Base-by-base conservation (phyloP, 1,284 basidiomycete species). In the Boletus calvinii region DNA sequence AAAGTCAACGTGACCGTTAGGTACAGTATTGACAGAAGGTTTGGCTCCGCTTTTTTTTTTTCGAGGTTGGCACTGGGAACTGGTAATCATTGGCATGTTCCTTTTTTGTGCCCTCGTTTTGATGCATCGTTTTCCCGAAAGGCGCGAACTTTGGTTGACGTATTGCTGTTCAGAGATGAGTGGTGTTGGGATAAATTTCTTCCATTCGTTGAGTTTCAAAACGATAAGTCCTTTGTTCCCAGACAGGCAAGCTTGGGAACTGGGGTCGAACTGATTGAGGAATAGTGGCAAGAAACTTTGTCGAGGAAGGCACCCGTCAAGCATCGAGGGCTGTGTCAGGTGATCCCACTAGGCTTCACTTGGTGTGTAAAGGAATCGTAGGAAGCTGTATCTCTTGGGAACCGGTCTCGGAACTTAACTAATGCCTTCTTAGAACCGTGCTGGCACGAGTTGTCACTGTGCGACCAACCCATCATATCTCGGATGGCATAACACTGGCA, bases 191-290 rank as follows among this genome's bases (percentile, higher is more conserved):
- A 38, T 35, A 32, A 53, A 46, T n/a, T 48, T 43, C 40, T 39
- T 26, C 47, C 44, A 36, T 38, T 13, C 18, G n/a, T 46, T 10
- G 46, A 40, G 30, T 49, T 59, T 48, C 44, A 45, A 56, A 38
- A 36, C 1, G 22, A 22, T 6, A 34, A n/a, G 17, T 38, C 15
- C 9, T 37, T 29, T 29, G 20, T 29, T 46, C 29, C 39, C 10
- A 22, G 44, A 29, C 29, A 32, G 46, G 35, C 11, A 54, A 48
- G 38, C 32, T 39, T 41, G 30, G 42, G 26, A 45, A 32, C 48
- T 48, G 58, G 63, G 60, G 59, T 62, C 59, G 50, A 11, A 41
- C 36, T 62, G 60, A 62, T 61, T 61, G 46, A 59, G 51, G 56
- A 55, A 32, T 52, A 51, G 53, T 41, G 43, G 37, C 34, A 46